Evolutionary conservation across 306 rosid genomes (phyloP).

Genomic region (barrel medic (Medicago truncatula)): DNA sequence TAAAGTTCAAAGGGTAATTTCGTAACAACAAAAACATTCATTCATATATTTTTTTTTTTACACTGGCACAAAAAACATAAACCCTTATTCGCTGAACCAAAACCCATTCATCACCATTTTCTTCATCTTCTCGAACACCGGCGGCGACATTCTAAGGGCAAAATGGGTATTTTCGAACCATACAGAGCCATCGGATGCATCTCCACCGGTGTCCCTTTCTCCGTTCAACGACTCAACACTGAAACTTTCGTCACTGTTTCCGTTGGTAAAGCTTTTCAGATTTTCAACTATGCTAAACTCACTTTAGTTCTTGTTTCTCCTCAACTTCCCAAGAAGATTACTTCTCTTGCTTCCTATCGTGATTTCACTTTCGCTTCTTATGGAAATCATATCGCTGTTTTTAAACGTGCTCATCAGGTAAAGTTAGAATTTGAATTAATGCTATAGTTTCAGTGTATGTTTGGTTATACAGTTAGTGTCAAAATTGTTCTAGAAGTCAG

Average conservation of each 20-base stretch:
- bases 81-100: too few species aligned
- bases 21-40: too few species aligned
- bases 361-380: conserved; percentile 83
- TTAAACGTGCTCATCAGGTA: conserved; percentile 85
- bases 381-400: conserved; percentile 71
- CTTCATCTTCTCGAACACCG: too few species aligned
- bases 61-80: too few species aligned
- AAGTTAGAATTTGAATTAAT: too few species aligned
- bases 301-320: conserved; percentile 77
- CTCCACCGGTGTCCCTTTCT: conserved; percentile 71
- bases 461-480: too few species aligned
- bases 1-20: too few species aligned
- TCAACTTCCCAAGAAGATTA: conserved; percentile 81
- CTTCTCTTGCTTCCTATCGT: conserved; percentile 85
- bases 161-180: conserved; percentile 87
- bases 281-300: conserved; percentile 89
- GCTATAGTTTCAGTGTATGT: too few species aligned
- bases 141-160: background rate
- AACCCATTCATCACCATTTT: too few species aligned
- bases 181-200: conserved; percentile 88
- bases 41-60: too few species aligned
- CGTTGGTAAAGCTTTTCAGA: conserved; percentile 90
- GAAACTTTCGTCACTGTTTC: conserved; percentile 89
- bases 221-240: conserved; percentile 85
- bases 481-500: too few species aligned